Percentiles rank a stretch among this genome's conserved stretches.
These are phyloP conservation scores for Erucastrum elatum DNA, from an alignment of 345 rosid genomes.

Conservation along the genomic window DNA sequence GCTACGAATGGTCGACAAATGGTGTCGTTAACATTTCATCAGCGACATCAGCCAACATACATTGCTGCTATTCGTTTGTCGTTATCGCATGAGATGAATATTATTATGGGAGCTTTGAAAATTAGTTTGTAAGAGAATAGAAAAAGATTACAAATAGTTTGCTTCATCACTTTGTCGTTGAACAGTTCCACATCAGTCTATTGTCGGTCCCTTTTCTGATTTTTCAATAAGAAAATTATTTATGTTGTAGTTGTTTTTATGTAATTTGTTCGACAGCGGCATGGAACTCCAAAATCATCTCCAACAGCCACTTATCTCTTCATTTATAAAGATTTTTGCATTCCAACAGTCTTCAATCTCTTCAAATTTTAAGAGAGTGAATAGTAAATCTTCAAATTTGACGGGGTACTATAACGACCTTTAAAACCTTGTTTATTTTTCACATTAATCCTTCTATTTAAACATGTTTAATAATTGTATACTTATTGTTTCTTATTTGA, in stretches of 20 bases:
- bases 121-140: not conserved
- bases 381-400: no score
- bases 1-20: not conserved
- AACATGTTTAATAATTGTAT: no score
- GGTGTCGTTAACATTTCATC: constrained; percentile 4
- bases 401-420: no score
- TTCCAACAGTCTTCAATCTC: no score
- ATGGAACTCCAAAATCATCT: no score
- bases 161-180: not conserved
- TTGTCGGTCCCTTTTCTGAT: not conserved
- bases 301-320: no score
- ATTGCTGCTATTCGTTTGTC: constrained; percentile 5
- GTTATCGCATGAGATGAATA: not conserved
- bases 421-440: no score
- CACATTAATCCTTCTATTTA: no score
- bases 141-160: not conserved
- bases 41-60: not conserved
- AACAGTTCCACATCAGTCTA: not conserved
- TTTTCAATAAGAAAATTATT: not conserved
- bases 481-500: no score
- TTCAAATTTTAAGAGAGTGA: no score
- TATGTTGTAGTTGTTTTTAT: not conserved
- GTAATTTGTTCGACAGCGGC: no score
- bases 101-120: not conserved
- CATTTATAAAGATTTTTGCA: no score